Conservation (phyloP, 2,329 filamentous ascomycete species). For the Curvularia verruculosa region DNA sequence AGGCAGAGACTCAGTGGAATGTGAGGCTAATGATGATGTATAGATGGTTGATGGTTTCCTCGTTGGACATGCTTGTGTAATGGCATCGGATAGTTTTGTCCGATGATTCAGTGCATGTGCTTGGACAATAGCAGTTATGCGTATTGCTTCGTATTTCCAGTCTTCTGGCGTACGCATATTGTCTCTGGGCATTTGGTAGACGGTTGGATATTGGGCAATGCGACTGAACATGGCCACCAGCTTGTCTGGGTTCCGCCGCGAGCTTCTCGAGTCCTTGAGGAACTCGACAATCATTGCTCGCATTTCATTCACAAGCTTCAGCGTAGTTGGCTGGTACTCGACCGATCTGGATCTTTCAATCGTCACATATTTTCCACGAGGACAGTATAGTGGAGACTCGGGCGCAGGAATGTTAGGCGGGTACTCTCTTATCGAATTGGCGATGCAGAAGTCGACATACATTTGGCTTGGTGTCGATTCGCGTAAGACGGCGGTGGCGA, state of each 20-base stretch:
- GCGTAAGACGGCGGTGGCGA: conserved; percentile 42
- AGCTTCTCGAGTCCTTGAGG: conserved; percentile 28
- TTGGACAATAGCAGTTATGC: conserved; percentile 40
- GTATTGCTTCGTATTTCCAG: conserved; percentile 47
- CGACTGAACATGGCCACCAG: conserved; percentile 29
- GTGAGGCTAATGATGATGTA: conserved; percentile 14
- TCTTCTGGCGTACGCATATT: conserved; percentile 26
- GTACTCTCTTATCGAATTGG: conserved; percentile 23
- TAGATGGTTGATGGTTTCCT: conserved; percentile 6
- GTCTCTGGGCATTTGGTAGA: conserved; percentile 15
- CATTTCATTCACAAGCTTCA: conserved; percentile 37
- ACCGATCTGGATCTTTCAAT: conserved; percentile 26
- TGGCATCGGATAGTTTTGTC: conserved; percentile 36
- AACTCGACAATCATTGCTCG: conserved; percentile 41
- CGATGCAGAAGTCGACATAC: conserved; percentile 37
- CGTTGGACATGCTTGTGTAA: conserved; percentile 19
- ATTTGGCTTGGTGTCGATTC: conserved; percentile 34
- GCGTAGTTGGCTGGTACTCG: conserved; percentile 9
- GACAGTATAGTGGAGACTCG: conserved; percentile 47
- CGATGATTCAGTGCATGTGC: conserved; percentile 40
- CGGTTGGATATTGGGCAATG: conserved; percentile 28
- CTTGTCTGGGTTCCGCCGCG: conserved; percentile 22
- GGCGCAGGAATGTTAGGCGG: conserved; percentile 33
- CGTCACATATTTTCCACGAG: conserved; percentile 36
- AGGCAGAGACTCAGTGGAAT: conserved; percentile 22